Evolutionary conservation across 2,329 filamentous ascomycete species (phyloP).

Genomic region (Ophiocordyceps camponoti-floridani): DNA sequence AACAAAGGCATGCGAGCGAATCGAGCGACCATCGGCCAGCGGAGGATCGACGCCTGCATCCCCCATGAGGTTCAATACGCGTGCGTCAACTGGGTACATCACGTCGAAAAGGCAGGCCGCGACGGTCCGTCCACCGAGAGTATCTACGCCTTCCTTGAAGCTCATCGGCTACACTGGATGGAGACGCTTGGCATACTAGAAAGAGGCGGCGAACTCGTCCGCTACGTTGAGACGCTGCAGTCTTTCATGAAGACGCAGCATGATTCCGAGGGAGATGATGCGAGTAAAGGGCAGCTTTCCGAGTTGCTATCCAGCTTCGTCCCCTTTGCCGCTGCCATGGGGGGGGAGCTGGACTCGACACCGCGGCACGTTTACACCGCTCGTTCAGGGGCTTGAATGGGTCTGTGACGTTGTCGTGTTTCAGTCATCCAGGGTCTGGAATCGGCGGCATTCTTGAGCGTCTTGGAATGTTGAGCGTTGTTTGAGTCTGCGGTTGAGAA

Average conservation of each 20-base stretch:
- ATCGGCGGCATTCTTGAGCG: too few species aligned
- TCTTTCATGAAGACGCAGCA: neutral
- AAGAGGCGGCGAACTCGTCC: neutral
- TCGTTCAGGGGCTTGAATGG: neutral
- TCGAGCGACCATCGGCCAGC: neutral
- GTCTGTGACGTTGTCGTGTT: too few species aligned
- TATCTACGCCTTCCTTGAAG: neutral
- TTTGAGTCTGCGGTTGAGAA: too few species aligned
- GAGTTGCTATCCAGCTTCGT: neutral
- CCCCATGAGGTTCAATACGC: neutral
- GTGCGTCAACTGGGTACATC: neutral
- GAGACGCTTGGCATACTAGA: neutral
- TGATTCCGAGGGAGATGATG: neutral
- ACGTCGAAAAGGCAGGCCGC: neutral
- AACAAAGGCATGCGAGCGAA: neutral
- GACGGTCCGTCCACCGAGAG: neutral
- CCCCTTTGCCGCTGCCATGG: neutral
- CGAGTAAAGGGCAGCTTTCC: neutral
- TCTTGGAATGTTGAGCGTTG: too few species aligned
- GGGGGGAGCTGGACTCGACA: neutral
- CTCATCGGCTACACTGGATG: neutral
- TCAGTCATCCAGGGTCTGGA: neutral
- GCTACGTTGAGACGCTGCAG: neutral
- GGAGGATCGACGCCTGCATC: neutral
- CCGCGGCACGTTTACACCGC: neutral